Evolutionary conservation across 78 protist genomes (phyloP).

Genomic region (Tieghemostelium lacteum): DNA sequence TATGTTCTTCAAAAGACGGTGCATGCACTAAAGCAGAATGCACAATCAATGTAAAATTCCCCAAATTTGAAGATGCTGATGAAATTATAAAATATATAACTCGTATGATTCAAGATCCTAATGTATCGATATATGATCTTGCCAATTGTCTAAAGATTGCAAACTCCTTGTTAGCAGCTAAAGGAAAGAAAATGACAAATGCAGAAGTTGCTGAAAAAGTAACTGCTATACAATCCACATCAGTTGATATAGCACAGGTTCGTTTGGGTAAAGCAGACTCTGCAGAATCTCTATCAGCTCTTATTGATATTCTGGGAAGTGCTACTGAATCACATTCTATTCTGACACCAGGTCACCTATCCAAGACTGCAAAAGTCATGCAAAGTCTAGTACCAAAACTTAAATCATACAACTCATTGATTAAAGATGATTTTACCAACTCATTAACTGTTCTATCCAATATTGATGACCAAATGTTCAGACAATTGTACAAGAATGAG

Average conservation of each 20-base stretch:
- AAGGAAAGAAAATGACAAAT: neutral
- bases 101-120: neutral
- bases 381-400: neutral
- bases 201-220: conserved; percentile 32
- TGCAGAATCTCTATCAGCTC: neutral
- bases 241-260: neutral
- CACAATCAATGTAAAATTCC: neutral
- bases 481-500: neutral
- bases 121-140: conserved; percentile 5
- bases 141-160: conserved; percentile 6
- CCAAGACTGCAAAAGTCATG: conserved; percentile 17
- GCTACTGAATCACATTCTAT: conserved; percentile 12
- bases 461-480: conserved; percentile 1
- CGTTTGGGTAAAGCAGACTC: neutral
- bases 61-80: neutral
- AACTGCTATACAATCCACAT: neutral
- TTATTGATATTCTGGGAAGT: conserved; percentile 26
- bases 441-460: conserved; percentile 10
- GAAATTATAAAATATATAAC: conserved; percentile 1
- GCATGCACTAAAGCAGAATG: neutral
- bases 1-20: conserved; percentile 6
- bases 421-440: neutral
- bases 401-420: neutral
- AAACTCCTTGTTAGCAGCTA: conserved; percentile 8
- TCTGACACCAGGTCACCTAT: neutral